phyloP scores from a whole-genome alignment of 177 flowering plant genomes.

The Vitis hybrid region DNA sequence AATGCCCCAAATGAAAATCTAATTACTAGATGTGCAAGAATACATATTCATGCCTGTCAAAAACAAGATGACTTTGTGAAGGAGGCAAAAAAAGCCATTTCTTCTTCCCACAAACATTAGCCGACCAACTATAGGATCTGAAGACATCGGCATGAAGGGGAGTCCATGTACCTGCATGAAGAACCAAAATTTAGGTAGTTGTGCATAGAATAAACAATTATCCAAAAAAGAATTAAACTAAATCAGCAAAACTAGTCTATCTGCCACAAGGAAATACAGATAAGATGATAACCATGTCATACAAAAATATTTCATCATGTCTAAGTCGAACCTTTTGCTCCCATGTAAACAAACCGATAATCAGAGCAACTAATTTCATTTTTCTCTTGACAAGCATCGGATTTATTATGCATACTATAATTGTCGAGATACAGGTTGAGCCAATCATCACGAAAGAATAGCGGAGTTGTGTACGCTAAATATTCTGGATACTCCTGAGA shows the following conservation, averaged over 20 bases:
- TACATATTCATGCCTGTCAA: constrained; percentile 62
- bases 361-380: constrained; percentile 85
- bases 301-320: constrained; percentile 5
- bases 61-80: constrained; percentile 68
- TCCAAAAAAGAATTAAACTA: background rate
- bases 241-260: background rate
- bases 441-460: constrained; percentile 86
- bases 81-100: constrained; percentile 84
- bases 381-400: constrained; percentile 38
- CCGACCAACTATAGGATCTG: constrained; percentile 97
- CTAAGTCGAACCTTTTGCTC: constrained; percentile 76
- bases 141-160: constrained; percentile 99
- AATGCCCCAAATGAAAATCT: background rate
- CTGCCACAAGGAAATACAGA: constrained; percentile 1
- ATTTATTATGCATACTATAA: constrained; percentile 63
- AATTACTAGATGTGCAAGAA: constrained; percentile 5
- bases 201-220: constrained; percentile 2
- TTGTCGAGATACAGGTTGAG: constrained; percentile 90
- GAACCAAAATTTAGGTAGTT: background rate
- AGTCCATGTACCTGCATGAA: constrained; percentile 88
- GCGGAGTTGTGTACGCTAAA: constrained; percentile 72
- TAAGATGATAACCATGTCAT: background rate
- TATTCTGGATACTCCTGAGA: constrained; percentile 91
- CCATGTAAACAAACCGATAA: constrained; percentile 98
- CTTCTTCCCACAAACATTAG: constrained; percentile 93